phyloP scores from a whole-genome alignment of 2,329 filamentous ascomycete species.

The Phyllachora maydis region DNA sequence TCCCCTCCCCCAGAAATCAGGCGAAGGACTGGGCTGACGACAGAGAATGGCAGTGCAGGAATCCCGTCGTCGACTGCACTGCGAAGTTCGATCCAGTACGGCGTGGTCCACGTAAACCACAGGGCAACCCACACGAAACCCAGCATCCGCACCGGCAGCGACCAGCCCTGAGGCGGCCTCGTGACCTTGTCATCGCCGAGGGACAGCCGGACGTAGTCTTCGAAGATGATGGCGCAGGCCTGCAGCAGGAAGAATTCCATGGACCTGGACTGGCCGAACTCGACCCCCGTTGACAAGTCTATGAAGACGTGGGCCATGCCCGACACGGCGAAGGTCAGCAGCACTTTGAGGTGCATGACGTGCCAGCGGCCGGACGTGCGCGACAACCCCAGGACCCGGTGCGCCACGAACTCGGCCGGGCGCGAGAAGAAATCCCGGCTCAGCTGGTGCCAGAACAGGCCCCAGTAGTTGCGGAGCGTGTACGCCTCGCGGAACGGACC shows the following conservation, averaged over 20 bases:
- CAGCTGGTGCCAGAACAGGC: not conserved
- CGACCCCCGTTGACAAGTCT: not conserved
- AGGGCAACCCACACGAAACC: not conserved
- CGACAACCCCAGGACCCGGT: not conserved
- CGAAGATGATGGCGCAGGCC: not conserved
- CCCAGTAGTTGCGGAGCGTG: not conserved
- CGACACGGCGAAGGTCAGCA: not conserved
- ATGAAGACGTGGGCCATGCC: not conserved
- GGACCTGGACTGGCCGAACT: not conserved
- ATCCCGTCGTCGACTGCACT: not conserved
- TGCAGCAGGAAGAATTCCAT: not conserved
- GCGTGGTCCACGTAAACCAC: not conserved
- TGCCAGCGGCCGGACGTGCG: not conserved
- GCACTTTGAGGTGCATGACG: not conserved
- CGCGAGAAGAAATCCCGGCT: not conserved
- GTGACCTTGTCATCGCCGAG: not conserved
- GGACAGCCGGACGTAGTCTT: not conserved
- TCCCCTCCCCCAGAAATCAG: too few relatives aligned
- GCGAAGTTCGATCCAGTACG: not conserved
- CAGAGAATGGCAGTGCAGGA: not conserved
- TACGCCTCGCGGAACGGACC: not conserved
- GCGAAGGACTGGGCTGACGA: not conserved
- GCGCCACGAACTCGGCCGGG: not conserved
- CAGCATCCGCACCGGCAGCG: not conserved
- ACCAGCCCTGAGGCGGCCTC: not conserved